These are phyloP conservation scores for Musa balbisiana DNA, from an alignment of 202 grass and related monocot genomes.

Conservation along the genomic window DNA sequence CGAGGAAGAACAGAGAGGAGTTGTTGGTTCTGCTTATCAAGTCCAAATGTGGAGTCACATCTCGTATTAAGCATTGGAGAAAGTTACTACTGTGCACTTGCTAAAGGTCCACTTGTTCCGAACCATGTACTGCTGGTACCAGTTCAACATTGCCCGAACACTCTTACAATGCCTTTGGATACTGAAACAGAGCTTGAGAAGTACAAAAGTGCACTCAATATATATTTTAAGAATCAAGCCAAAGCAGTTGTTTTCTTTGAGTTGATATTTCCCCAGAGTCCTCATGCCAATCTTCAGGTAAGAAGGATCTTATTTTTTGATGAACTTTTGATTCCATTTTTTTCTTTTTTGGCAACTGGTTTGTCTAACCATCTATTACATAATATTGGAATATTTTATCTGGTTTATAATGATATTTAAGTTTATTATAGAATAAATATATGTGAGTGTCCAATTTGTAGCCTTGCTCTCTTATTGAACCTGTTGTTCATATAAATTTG, in stretches of 20 bases:
- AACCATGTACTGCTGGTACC: conserved; percentile 73
- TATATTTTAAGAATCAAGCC: conserved; percentile 68
- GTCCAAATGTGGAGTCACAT: conserved; percentile 77
- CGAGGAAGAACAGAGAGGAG: conserved; percentile 43
- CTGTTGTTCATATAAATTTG: neutral
- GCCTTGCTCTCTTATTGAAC: neutral
- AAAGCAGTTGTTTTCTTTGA: conserved; percentile 64
- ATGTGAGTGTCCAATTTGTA: neutral
- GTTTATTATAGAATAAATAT: neutral
- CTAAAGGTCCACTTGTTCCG: conserved; percentile 82
- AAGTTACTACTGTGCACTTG: conserved; percentile 87
- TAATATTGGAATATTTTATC: neutral
- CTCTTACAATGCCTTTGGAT: conserved; percentile 56
- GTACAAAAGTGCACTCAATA: conserved; percentile 56
- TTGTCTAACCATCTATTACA: neutral
- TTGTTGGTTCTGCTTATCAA: conserved; percentile 99
- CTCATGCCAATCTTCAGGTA: conserved; percentile 94
- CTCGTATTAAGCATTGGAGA: conserved; percentile 74
- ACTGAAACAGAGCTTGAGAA: conserved; percentile 62
- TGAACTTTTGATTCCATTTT: conserved; percentile 4
- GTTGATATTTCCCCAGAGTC: conserved; percentile 60
- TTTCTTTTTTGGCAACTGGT: neutral
- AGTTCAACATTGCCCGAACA: conserved; percentile 64
- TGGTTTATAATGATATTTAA: neutral
- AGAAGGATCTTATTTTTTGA: conserved; percentile 3